Percentiles rank a stretch among this genome's conserved stretches.
These are phyloP conservation scores for Pseudogymnoascus sp. DNA, from an alignment of 2,329 filamentous ascomycete genomes.

Conservation along the genomic window DNA sequence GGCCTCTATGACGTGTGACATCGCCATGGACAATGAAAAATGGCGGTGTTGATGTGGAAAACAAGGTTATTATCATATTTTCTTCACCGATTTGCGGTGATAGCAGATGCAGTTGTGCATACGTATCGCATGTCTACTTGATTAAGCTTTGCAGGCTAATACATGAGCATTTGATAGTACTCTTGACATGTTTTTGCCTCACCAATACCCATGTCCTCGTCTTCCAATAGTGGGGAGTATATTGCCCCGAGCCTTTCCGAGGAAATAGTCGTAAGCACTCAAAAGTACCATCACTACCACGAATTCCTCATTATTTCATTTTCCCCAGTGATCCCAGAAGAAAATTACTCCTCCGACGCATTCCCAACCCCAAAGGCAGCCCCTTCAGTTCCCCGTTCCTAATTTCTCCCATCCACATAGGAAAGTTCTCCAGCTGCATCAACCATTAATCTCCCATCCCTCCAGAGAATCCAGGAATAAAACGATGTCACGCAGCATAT, in stretches of 20 bases:
- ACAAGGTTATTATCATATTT: neutral
- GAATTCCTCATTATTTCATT: neutral
- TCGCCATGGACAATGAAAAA: neutral
- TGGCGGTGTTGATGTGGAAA: neutral
- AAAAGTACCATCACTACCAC: neutral
- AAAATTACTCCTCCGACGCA: neutral
- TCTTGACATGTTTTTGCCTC: neutral
- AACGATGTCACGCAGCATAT: constrained; percentile 37
- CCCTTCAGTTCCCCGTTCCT: neutral
- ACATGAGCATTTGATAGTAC: neutral
- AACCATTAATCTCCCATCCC: neutral
- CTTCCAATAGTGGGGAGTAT: neutral
- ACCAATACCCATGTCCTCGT: neutral
- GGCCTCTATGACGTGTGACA: neutral
- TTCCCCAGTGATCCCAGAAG: neutral
- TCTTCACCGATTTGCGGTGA: neutral
- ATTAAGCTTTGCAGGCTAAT: neutral
- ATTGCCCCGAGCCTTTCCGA: neutral
- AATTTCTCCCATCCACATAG: neutral
- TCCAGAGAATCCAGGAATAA: constrained; percentile 27
- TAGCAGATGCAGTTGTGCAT: neutral
- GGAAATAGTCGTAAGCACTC: neutral
- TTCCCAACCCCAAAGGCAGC: neutral
- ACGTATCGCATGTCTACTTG: neutral
- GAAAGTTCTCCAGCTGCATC: neutral